A percentile compares a stretch with the other conserved stretches of the same genome.
These are phyloP conservation scores for Hemileia vastatrix DNA, from an alignment of 1,284 basidiomycete species.

Conservation along the genomic window DNA sequence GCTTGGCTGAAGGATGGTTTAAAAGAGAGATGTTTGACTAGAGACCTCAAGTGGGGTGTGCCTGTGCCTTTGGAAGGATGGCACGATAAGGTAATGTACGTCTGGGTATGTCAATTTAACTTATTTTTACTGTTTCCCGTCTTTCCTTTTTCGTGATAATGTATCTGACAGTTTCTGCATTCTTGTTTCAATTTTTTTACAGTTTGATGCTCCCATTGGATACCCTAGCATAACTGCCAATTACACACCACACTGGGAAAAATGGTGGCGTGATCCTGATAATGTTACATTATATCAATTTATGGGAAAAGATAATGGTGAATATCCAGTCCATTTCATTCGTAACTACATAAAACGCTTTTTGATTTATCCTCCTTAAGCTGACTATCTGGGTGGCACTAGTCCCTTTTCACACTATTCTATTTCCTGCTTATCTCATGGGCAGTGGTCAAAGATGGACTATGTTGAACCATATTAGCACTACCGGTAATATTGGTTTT, in stretches of 20 bases:
- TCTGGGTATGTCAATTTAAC: constrained; percentile 31
- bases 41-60: constrained; percentile 95
- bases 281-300: constrained; percentile 93
- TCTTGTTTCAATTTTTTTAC: constrained; percentile 69
- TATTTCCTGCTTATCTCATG: constrained; percentile 82
- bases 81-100: constrained; percentile 84
- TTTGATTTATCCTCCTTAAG: neutral
- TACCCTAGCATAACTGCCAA: constrained; percentile 96
- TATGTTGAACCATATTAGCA: constrained; percentile 83
- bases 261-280: constrained; percentile 94
- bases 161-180: neutral
- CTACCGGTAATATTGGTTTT: constrained; percentile 60
- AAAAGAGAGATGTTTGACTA: constrained; percentile 78
- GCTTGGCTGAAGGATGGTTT: constrained; percentile 79
- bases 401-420: constrained; percentile 97
- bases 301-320: constrained; percentile 55
- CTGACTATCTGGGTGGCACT: constrained; percentile 44
- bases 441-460: constrained; percentile 90
- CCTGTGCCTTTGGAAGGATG: constrained; percentile 61
- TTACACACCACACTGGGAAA: constrained; percentile 87
- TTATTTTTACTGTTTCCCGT: neutral
- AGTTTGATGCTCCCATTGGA: constrained; percentile 97
- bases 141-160: neutral
- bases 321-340: neutral
- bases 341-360: neutral